Conservation (phyloP, 2,329 filamentous ascomycete species). For the Lachnellula hyalina region DNA sequence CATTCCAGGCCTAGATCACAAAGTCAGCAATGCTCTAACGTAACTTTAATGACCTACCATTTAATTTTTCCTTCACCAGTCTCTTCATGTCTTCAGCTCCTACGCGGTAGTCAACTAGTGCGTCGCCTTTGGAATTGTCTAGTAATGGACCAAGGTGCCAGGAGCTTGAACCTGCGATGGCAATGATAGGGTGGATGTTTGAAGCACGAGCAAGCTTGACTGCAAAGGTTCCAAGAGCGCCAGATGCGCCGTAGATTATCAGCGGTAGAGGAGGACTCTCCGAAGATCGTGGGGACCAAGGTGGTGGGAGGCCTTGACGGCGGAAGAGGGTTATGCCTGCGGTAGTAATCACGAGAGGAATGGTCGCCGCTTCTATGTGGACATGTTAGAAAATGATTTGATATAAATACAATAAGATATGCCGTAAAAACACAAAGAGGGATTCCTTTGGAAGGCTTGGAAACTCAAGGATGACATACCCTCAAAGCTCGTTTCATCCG, state of each 20-base stretch:
- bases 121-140: constrained; percentile 44
- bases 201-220: constrained; percentile 43
- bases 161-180: constrained; percentile 44
- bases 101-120: constrained; percentile 49
- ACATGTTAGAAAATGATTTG: constrained; percentile 11
- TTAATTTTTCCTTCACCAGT: constrained; percentile 3
- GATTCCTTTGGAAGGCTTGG: background rate
- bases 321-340: constrained; percentile 34
- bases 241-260: constrained; percentile 22
- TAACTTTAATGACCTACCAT: background rate
- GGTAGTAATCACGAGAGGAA: constrained; percentile 38
- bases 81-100: constrained; percentile 36
- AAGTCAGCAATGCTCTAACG: background rate
- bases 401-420: too few species aligned
- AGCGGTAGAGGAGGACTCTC: constrained; percentile 8
- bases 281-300: constrained; percentile 23
- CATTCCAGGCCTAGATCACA: background rate
- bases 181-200: constrained; percentile 54
- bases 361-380: constrained; percentile 42
- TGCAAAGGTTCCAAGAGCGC: constrained; percentile 43
- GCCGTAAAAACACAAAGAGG: too few species aligned
- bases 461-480: constrained; percentile 35
- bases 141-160: constrained; percentile 42
- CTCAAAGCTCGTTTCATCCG: constrained; percentile 11
- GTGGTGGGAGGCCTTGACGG: constrained; percentile 33